Evolutionary conservation across 2,329 filamentous ascomycete genomes (phyloP).

Genomic region (Penicillium glabrum): DNA sequence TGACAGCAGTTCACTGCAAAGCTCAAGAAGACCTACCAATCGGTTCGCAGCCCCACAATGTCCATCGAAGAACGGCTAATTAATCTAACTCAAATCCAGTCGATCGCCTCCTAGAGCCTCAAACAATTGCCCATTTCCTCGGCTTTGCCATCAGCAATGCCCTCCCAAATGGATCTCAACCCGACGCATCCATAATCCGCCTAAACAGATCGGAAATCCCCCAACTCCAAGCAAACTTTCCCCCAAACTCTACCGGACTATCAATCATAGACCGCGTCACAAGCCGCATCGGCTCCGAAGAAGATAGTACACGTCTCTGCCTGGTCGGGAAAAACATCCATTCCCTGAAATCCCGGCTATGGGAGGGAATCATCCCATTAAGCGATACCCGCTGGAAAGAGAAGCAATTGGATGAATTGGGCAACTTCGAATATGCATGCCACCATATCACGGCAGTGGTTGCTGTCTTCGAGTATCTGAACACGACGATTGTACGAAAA

Average conservation of each 20-base stretch:
- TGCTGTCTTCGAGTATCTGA: slow-evolving; percentile 27
- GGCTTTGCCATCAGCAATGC: slow-evolving; percentile 6
- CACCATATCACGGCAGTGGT: slow-evolving; percentile 24
- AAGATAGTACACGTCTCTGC: slow-evolving; percentile 13
- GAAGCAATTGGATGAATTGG: slow-evolving; percentile 14
- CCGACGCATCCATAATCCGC: background rate
- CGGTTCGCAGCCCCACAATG: slow-evolving; percentile 1
- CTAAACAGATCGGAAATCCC: slow-evolving; percentile 7
- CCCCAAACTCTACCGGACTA: slow-evolving; percentile 1
- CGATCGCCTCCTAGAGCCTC: slow-evolving; percentile 28
- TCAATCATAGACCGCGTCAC: background rate
- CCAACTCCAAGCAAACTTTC: background rate
- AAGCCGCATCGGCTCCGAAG: slow-evolving; percentile 9
- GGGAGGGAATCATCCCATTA: slow-evolving; percentile 26
- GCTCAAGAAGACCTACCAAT: slow-evolving; percentile 10
- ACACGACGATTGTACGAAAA: slow-evolving; percentile 4
- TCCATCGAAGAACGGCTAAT: background rate
- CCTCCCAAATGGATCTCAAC: slow-evolving; percentile 20
- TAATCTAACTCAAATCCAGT: slow-evolving; percentile 8
- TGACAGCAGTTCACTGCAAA: slow-evolving; percentile 7
- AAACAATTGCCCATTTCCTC: slow-evolving; percentile 22
- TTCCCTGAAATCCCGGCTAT: slow-evolving; percentile 24
- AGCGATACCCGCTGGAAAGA: slow-evolving; percentile 26
- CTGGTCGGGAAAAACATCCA: slow-evolving; percentile 26
- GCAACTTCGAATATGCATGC: slow-evolving; percentile 23